phyloP scores from a whole-genome alignment of 1,284 basidiomycete genomes.

The Cutaneotrichosporon sp. region DNA sequence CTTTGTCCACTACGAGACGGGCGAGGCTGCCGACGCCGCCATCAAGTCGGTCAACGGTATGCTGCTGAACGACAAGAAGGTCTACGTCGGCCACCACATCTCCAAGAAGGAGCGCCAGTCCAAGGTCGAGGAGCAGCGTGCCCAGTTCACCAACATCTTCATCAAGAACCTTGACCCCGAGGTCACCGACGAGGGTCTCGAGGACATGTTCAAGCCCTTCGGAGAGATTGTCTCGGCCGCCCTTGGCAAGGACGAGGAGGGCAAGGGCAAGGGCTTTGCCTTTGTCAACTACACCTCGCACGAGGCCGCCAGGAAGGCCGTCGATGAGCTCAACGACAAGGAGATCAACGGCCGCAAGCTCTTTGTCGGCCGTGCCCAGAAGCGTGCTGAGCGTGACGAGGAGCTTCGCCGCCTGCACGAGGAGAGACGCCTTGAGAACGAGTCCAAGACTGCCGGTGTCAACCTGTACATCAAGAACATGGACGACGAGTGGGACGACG shows the following conservation, averaged over 20 bases:
- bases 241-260: conserved; percentile 73
- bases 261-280: conserved; percentile 88
- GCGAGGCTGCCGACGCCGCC: conserved; percentile 89
- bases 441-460: conserved; percentile 97
- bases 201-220: conserved; percentile 70
- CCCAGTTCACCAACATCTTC: conserved; percentile 97
- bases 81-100: conserved; percentile 96
- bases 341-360: conserved; percentile 86
- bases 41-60: conserved; percentile 99
- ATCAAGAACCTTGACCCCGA: conserved; percentile 91
- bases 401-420: conserved; percentile 93
- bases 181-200: conserved; percentile 81
- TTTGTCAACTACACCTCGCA: conserved; percentile 96
- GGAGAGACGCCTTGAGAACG: conserved; percentile 92
- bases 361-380: conserved; percentile 95
- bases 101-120: conserved; percentile 97
- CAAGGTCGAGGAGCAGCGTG: conserved; percentile 95
- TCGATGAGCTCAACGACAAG: conserved; percentile 82
- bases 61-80: conserved; percentile 98
- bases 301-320: conserved; percentile 85
- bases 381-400: conserved; percentile 97
- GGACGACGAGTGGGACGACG: conserved; percentile 84
- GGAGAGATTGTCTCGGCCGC: conserved; percentile 87
- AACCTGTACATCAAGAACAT: conserved; percentile 99
- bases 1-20: conserved; percentile 83